Conservation (phyloP, 148 eudicot species). For the Hydrangea macrophylla region DNA sequence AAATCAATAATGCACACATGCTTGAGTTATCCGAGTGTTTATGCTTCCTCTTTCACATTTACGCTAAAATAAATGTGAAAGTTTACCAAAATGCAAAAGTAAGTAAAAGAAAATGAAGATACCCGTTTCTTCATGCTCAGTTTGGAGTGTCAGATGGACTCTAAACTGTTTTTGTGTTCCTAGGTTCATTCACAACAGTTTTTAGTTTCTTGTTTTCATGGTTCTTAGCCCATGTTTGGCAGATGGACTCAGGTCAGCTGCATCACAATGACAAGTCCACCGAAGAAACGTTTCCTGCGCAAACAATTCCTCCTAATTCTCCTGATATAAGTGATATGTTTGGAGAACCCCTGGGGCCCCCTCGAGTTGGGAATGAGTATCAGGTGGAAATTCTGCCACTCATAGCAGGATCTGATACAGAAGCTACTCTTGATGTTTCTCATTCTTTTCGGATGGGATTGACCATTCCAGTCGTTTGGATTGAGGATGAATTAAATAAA, state of each 20-base stretch:
- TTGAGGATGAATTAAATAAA: constrained; percentile 8
- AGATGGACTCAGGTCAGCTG: constrained; percentile 20
- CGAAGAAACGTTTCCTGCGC: constrained; percentile 15
- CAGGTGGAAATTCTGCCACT: constrained; percentile 32
- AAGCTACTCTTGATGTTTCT: constrained; percentile 6
- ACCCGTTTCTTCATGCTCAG: not conserved
- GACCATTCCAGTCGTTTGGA: constrained; percentile 27
- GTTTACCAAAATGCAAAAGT: too few species aligned
- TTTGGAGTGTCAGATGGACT: not conserved
- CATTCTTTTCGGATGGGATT: constrained; percentile 19
- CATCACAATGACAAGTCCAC: constrained; percentile 1
- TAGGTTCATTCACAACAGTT: not conserved
- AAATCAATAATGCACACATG: not conserved
- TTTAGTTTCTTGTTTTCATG: not conserved
- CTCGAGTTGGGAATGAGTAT: constrained; percentile 28
- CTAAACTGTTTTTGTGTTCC: not conserved
- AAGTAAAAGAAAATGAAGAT: not conserved
- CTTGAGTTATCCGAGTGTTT: not conserved
- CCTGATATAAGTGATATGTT: constrained; percentile 13
- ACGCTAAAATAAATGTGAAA: too few species aligned
- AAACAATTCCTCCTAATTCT: constrained; percentile 12
- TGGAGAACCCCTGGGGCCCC: constrained; percentile 12
- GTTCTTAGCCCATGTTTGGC: constrained; percentile 21
- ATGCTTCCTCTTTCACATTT: not conserved
- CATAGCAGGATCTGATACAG: constrained; percentile 17